Base-by-base conservation (phyloP, 1,139 yeast species). In the Nakaseomyces bracarensis region DNA sequence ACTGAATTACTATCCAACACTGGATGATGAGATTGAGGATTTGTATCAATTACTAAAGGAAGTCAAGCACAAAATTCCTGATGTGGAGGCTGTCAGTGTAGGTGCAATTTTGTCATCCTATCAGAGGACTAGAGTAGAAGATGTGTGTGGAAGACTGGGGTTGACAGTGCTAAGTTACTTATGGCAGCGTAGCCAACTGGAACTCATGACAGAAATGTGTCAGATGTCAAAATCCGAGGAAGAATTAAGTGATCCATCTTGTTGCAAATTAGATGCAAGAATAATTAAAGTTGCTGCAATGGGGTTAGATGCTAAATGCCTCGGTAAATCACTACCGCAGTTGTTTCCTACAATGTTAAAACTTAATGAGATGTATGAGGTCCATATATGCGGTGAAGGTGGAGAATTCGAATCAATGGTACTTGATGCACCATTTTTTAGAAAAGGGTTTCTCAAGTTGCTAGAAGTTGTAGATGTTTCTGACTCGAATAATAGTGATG, bases 361-460 rank as follows among this genome's bases (percentile, higher is more conserved):
- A 31, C 66, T 89, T 50, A 82, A 89, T 55, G 51, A 60, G 9
- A 65, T 67, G 63, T 89, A 77, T 60, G 94, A 89, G 1, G 84
- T 89, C 8, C 96, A 91, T 60, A 77, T 91, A 0, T 91, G 98
- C 66, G 98, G 98, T 7, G 98, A 91, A 67, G 98, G 98, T 16
- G 98, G 98, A 1, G 98, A 91, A 61, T 91, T 87, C 60, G 98
- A 91, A 59, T 82, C 96, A 0, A 67, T 89, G 51, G 97, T 91
- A 2, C 68, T 91, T 23, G 96, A 91, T 61, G 84, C 94, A 2
- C 94, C 95, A 0, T 79, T 84, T 46, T 91, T 91, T 64, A 67
- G 65, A 30, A 76, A 77, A 40, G 65, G 65, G 3, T 68, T 65
- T 45, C 61, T 89, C 38, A 67, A 65, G 14, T 64, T 84, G 15